A percentile compares a stretch with the other conserved stretches of the same genome.
These are phyloP conservation scores for Rhizopogon vinicolor DNA, from an alignment of 768 basidiomycete genomes.

Conservation along the genomic window DNA sequence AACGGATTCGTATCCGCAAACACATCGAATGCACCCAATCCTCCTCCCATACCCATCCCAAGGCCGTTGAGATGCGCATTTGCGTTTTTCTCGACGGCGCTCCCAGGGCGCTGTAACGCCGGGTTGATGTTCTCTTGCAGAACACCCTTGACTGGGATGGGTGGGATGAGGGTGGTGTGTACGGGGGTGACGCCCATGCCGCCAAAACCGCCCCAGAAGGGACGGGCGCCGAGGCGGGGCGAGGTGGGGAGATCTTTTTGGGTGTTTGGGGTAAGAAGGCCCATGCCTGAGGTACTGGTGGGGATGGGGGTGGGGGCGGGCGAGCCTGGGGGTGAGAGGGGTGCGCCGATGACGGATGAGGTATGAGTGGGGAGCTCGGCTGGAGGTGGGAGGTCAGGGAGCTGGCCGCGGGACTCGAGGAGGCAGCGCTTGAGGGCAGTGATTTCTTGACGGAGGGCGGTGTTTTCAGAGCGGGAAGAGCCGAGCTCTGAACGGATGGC, in stretches of 20 bases:
- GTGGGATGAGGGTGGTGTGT: conserved; percentile 79
- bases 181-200: conserved; percentile 76
- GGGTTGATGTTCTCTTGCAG: conserved; percentile 24
- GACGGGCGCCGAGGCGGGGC: conserved; percentile 42
- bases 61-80: conserved; percentile 25
- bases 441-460: conserved; percentile 77
- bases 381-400: conserved; percentile 41
- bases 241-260: conserved; percentile 74
- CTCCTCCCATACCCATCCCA: conserved; percentile 16
- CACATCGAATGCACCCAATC: conserved; percentile 57
- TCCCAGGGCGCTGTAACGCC: conserved; percentile 13
- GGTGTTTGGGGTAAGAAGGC: conserved; percentile 59
- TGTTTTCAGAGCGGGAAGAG: conserved; percentile 74
- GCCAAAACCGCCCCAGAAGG: conserved; percentile 84
- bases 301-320: conserved; percentile 22
- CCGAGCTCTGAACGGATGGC: conserved; percentile 84
- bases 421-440: conserved; percentile 68
- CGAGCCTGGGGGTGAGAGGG: background rate
- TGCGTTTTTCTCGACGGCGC: conserved; percentile 27
- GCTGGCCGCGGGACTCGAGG: conserved; percentile 56
- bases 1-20: conserved; percentile 81
- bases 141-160: conserved; percentile 37
- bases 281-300: conserved; percentile 15
- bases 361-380: conserved; percentile 30
- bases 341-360: conserved; percentile 28